phyloP scores from a whole-genome alignment of 345 rosid species.

The Gossypioides kirkii region DNA sequence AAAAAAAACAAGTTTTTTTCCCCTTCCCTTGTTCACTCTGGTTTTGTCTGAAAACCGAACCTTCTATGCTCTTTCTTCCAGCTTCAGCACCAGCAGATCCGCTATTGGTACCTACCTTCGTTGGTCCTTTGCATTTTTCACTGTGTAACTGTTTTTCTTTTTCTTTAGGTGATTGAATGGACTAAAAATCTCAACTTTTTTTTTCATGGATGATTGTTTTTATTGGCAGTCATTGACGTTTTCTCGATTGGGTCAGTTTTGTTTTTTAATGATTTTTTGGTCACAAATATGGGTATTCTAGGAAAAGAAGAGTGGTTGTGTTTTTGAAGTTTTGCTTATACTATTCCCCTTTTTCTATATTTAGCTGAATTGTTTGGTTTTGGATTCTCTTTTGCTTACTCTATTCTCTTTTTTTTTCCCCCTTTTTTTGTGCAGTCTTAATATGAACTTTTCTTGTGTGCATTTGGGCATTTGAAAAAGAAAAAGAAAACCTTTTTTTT shows the following conservation, averaged over 20 bases:
- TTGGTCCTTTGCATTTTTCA: conserved; percentile 9
- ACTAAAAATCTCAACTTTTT: background rate
- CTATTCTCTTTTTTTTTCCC: conserved; percentile 9
- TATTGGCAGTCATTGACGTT: background rate
- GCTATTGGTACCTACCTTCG: conserved; percentile 18
- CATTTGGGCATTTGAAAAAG: background rate
- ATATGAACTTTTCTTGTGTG: background rate
- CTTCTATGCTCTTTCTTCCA: conserved; percentile 43
- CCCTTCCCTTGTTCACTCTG: background rate
- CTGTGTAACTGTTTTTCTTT: background rate
- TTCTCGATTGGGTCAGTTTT: background rate
- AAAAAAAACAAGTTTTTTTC: background rate
- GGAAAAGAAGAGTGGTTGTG: background rate
- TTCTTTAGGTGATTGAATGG: conserved; percentile 10
- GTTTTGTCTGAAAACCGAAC: conserved; percentile 21
- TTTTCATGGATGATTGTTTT: conserved; percentile 3
- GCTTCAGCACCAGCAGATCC: conserved; percentile 55
- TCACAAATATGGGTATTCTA: conserved; percentile 25
- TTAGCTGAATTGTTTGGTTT: conserved; percentile 26
- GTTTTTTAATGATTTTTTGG: background rate
- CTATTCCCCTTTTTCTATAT: conserved; percentile 6
- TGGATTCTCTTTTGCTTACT: conserved; percentile 10
- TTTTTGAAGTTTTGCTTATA: conserved; percentile 6
- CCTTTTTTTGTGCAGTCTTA: background rate
- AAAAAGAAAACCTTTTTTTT: background rate